Base-by-base conservation (phyloP, 1,284 basidiomycete genomes). In the Hemileia vastatrix region DNA sequence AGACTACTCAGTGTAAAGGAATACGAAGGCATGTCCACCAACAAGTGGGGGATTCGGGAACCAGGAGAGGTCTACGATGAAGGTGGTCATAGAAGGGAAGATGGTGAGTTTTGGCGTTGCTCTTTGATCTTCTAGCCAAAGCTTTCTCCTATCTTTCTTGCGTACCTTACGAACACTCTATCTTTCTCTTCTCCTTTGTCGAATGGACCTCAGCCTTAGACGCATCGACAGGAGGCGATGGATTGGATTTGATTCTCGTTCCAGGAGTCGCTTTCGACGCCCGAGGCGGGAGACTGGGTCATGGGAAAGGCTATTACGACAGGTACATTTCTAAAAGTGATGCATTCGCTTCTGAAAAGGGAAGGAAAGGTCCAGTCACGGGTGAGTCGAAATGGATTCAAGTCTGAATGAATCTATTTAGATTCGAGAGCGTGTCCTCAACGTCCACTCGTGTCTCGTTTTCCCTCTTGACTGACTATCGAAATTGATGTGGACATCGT, bases 301-400 rank as follows among this genome's bases (percentile, higher is more conserved):
- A 75, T 47, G 73, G 73, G 31, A 73, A 73, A 53, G 73, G 73
- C 9, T 75, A 75, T 68, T 75, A 75, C 56, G 73, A 75, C 56
- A 69, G 72, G 24, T 74, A 75, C 57, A 54, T 75, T 36, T 59
- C 64, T n/a, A 61, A 65, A 8, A 65, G 66, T 15, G 65, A 71
- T 36, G 61, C 64, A 27, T 72, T 64, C 64, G 69, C 68, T 13
- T 40, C 32, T 21, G 32, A 31, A 15, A 57, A 54, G 18, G 63
- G 66, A 1, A 33, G 27, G 13, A 49, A 55, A n/a, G 64, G 66
- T 0, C 68, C 68, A 4, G 66, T 57, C n/a, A 21, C 49, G 19
- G 59, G 53, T 62, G 64, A 56, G 59, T 53, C 11, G 43, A 33
- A 8, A 15, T 52, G 36, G 45, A 32, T 15, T 24, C 47, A 6